These are phyloP conservation scores for Arctium minus DNA, from an alignment of 129 eudicot genomes.

Conservation along the genomic window DNA sequence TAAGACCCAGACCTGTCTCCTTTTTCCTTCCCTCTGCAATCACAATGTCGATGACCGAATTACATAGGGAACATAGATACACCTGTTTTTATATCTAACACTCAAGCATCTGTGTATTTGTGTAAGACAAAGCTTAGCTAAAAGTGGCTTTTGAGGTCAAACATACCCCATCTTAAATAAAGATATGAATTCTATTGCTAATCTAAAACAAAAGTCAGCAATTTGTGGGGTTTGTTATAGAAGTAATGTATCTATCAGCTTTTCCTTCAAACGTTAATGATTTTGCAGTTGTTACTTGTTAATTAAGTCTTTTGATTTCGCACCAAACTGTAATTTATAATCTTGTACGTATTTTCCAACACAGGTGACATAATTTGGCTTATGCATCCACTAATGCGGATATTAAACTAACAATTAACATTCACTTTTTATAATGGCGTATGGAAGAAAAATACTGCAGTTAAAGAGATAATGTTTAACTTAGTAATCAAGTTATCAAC, in stretches of 20 bases:
- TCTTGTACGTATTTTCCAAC: background rate
- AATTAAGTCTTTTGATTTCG: background rate
- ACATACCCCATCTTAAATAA: background rate
- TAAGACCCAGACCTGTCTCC: slow-evolving; percentile 62
- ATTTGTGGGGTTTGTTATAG: background rate
- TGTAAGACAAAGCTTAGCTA: background rate
- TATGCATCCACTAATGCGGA: background rate
- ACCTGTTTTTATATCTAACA: background rate
- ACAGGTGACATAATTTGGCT: background rate
- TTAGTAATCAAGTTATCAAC: background rate
- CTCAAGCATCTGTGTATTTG: too few species aligned
- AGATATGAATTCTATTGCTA: background rate
- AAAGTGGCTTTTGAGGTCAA: background rate
- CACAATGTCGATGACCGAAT: background rate
- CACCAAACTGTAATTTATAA: background rate
- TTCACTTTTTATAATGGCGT: background rate
- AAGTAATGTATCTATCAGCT: background rate
- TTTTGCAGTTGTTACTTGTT: background rate
- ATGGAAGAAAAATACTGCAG: background rate
- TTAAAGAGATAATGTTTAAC: background rate
- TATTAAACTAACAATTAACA: background rate
- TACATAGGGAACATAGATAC: background rate
- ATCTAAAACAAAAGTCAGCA: background rate
- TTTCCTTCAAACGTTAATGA: background rate
- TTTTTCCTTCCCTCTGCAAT: slow-evolving; percentile 19